phyloP scores from a whole-genome alignment of 148 eudicot species.

The Vaccinium macrocarpon region DNA sequence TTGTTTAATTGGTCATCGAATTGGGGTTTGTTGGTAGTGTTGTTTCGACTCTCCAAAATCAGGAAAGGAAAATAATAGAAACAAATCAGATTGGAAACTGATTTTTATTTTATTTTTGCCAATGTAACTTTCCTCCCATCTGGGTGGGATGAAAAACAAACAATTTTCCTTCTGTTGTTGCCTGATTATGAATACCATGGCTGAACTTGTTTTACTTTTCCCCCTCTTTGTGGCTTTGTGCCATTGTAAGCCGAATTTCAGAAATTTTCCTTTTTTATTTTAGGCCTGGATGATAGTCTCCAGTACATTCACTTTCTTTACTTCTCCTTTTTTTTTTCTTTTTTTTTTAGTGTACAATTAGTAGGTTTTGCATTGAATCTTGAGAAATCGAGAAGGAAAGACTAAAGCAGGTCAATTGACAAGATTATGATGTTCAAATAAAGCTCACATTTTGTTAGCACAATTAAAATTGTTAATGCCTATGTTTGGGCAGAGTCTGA shows the following conservation, averaged over 20 bases:
- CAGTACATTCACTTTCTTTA: too few species aligned
- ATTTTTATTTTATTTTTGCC: background rate
- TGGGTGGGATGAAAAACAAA: too few species aligned
- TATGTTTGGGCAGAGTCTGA: background rate
- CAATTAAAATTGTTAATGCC: background rate
- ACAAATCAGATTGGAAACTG: background rate
- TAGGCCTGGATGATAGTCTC: too few species aligned
- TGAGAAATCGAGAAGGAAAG: background rate
- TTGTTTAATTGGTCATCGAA: background rate
- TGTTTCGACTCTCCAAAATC: background rate
- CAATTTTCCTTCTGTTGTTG: too few species aligned
- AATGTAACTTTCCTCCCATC: background rate
- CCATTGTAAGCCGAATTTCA: too few species aligned
- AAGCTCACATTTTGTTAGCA: background rate
- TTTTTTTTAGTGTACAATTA: background rate
- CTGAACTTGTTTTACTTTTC: too few species aligned
- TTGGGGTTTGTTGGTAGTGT: background rate
- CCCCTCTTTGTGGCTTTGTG: too few species aligned
- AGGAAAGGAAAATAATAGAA: background rate
- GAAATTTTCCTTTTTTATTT: too few species aligned
- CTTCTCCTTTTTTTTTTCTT: background rate
- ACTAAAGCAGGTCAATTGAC: background rate
- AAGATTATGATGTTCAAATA: background rate
- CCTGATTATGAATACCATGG: too few species aligned
- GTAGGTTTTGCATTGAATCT: background rate